Conservation (phyloP, 1,284 basidiomycete genomes). For the Leucoagaricus sp. region DNA sequence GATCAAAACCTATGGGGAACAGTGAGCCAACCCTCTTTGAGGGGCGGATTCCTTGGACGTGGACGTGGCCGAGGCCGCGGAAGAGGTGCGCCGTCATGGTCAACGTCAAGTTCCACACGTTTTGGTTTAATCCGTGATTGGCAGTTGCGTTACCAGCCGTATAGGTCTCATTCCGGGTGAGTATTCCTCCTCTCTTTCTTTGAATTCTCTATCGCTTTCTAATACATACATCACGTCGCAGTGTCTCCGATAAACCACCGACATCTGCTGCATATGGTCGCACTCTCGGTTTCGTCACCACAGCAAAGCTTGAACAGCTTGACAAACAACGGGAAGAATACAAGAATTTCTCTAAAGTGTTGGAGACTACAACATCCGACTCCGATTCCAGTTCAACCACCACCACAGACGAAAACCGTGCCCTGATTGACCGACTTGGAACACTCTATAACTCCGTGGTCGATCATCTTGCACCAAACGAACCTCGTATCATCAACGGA, state of each 20-base stretch:
- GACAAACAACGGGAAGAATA: conserved; percentile 5
- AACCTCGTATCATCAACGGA: conserved; percentile 26
- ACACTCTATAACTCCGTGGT: conserved; percentile 1
- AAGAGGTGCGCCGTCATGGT: conserved; percentile 3
- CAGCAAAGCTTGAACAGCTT: conserved; percentile 10
- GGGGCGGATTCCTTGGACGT: conserved; percentile 1
- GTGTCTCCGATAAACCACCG: conserved; percentile 11
- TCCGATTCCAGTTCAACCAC: neutral
- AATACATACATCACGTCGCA: neutral
- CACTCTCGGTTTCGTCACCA: conserved; percentile 13
- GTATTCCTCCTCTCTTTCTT: neutral
- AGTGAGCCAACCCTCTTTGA: neutral
- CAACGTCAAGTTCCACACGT: neutral
- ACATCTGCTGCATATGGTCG: conserved; percentile 12
- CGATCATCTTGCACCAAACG: neutral
- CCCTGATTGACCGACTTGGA: conserved; percentile 2
- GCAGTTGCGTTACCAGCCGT: conserved; percentile 10
- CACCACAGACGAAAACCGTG: neutral
- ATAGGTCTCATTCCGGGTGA: conserved; percentile 9
- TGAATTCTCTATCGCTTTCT: neutral
- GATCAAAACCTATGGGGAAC: neutral
- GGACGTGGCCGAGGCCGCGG: conserved; percentile 6
- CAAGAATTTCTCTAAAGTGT: conserved; percentile 2
- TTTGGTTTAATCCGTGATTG: conserved; percentile 1
- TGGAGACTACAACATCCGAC: neutral